Conservation (phyloP, 352 stramenopile species). For the Ophiocytium majus region DNA sequence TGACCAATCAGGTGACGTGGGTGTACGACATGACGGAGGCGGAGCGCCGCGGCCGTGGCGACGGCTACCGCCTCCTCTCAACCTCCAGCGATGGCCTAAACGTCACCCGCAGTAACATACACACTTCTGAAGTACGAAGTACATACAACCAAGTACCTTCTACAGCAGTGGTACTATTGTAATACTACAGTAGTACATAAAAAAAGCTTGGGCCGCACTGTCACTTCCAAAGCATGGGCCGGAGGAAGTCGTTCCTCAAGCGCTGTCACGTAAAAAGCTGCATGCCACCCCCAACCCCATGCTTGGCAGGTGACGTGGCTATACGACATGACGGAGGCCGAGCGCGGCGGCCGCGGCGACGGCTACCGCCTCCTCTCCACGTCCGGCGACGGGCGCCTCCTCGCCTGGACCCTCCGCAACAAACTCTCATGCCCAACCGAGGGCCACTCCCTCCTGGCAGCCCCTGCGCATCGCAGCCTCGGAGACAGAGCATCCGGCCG, state of each 20-base stretch:
- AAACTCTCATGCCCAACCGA: conserved; percentile 76
- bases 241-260: too few relatives aligned
- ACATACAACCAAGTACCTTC: too few relatives aligned
- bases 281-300: neutral
- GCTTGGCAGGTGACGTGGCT: conserved; percentile 32
- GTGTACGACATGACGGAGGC: conserved; percentile 16
- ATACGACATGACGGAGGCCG: conserved; percentile 19
- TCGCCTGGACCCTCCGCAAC: conserved; percentile 78
- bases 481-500: too few relatives aligned
- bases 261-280: too few relatives aligned
- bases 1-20: neutral
- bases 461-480: neutral
- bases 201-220: too few relatives aligned
- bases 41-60: neutral
- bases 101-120: conserved; percentile 77
- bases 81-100: conserved; percentile 74
- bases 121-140: too few relatives aligned
- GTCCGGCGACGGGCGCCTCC: conserved; percentile 74
- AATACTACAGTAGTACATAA: too few relatives aligned
- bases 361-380: conserved; percentile 40
- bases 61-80: conserved; percentile 41
- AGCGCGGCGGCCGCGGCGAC: neutral
- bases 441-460: conserved; percentile 69
- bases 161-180: too few relatives aligned
- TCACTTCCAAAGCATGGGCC: too few relatives aligned